Percentiles rank a stretch among this genome's conserved stretches.
phyloP scores from a whole-genome alignment of 2,329 filamentous ascomycete species.

The Penicillium sp. region DNA sequence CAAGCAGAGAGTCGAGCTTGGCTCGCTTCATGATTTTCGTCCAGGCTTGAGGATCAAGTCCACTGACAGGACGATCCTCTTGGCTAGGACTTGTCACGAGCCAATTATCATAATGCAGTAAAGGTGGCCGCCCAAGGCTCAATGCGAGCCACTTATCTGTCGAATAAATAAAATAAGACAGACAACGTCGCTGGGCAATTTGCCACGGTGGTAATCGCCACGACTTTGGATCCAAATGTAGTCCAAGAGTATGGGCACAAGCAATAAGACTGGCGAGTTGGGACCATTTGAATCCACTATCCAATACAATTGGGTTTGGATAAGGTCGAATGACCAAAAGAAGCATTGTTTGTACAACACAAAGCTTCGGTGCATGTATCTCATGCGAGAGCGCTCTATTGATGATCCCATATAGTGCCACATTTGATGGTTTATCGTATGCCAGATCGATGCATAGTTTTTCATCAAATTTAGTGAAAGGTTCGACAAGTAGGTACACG shows the following conservation, averaged over 20 bases:
- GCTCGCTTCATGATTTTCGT: neutral
- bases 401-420: neutral
- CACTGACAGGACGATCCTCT: neutral
- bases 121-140: constrained; percentile 3
- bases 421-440: constrained; percentile 1
- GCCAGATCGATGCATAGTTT: constrained; percentile 3
- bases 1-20: neutral
- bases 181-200: neutral
- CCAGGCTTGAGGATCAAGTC: neutral
- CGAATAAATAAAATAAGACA: constrained; percentile 3
- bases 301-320: constrained; percentile 2
- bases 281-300: constrained; percentile 1
- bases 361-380: constrained; percentile 1
- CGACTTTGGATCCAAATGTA: constrained; percentile 2
- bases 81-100: neutral
- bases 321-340: constrained; percentile 3
- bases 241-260: neutral
- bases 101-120: constrained; percentile 1
- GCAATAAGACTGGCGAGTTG: neutral
- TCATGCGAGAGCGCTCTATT: constrained; percentile 1
- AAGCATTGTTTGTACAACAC: constrained; percentile 1
- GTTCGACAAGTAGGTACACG: constrained; percentile 1
- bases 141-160: constrained; percentile 4
- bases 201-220: constrained; percentile 1
- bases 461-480: constrained; percentile 4